Base-by-base conservation (phyloP, 2,329 filamentous ascomycete genomes). In the Colletotrichum lupini region DNA sequence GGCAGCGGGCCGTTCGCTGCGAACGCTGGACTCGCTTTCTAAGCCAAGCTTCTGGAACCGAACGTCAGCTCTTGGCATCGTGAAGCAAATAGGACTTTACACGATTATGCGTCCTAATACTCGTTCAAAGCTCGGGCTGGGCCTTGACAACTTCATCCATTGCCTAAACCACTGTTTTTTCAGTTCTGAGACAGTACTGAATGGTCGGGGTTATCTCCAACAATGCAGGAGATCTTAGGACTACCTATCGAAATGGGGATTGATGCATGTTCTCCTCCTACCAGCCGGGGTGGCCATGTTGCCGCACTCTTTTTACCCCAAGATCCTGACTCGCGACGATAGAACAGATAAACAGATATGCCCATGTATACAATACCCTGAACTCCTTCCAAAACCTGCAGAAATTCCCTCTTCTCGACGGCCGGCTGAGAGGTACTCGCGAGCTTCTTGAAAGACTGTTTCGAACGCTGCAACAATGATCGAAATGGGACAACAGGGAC, bases 291-390 rank as follows among this genome's bases (percentile, higher is more conserved):
- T 63, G 56, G 62, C 22, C 68, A 74, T 72, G 67, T 60, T 52
- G 24, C 28, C 2, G 35, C 22, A 46, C 30, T 37, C 30, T 14
- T 26, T 49, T 30, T 16, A 28, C 37, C 32, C 53, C 61, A 11
- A n/a, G 30, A 32, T 7, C 52, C 58, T 74, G 68, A 72, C 72
- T 72, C 72, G 68, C 42, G 37, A 59, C 72, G 57, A 28, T 19
- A 28, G 42, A 14, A 37, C 4, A 42, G 60, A 73, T 73, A 70
- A 70, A 46, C 60, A 57, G 22, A 53, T 24, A 24, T 28, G 26
- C 12, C 35, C 60, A 37, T 52, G 35, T 56, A 16, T 28, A 14
- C 11, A 4, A 24, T 5, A 6, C 32, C 32, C 12, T 12, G 1
- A 35, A 9, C 14, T 55, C 26, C 26, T 42, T 61, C 11, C 55